Evolutionary conservation across 768 basidiomycete species (phyloP).

Genomic region (Lentinula raphanica): DNA sequence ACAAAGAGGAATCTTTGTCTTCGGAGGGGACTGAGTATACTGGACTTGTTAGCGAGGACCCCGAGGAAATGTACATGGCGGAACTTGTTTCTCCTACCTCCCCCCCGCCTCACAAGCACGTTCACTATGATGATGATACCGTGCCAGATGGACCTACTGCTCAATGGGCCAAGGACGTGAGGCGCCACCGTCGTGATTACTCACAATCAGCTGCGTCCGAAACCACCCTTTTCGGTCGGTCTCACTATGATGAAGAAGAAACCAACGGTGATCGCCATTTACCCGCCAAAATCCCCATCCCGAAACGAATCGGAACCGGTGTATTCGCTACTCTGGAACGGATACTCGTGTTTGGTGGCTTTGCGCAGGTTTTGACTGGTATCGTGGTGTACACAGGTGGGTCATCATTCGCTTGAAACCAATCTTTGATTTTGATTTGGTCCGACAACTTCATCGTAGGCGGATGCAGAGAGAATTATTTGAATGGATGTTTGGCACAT

Average conservation of each 20-base stretch:
- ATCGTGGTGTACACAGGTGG: constrained; percentile 73
- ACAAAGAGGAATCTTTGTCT: constrained; percentile 28
- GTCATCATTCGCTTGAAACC: too few relatives aligned
- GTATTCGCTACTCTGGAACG: constrained; percentile 56
- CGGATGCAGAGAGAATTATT: constrained; percentile 71
- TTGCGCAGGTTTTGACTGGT: constrained; percentile 61
- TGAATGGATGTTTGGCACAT: constrained; percentile 86
- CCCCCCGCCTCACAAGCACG: constrained; percentile 5
- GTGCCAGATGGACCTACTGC: constrained; percentile 35
- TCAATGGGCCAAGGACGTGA: constrained; percentile 50
- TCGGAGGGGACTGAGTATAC: constrained; percentile 46
- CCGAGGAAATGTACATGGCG: constrained; percentile 47
- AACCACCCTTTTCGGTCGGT: constrained; percentile 48
- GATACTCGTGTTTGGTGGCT: constrained; percentile 64
- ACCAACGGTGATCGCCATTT: constrained; percentile 16
- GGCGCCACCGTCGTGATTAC: constrained; percentile 35
- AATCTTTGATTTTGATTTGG: not conserved
- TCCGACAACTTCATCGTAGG: constrained; percentile 31
- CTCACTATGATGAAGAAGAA: constrained; percentile 57
- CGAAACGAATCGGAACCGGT: constrained; percentile 39
- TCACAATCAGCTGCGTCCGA: constrained; percentile 46
- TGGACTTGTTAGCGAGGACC: constrained; percentile 49
- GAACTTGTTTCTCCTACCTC: constrained; percentile 22
- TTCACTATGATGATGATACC: constrained; percentile 15
- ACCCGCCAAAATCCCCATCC: constrained; percentile 18